These are phyloP conservation scores for Spizellomyces sp. DNA, from an alignment of 192 early-diverging fungal species.

Conservation along the genomic window DNA sequence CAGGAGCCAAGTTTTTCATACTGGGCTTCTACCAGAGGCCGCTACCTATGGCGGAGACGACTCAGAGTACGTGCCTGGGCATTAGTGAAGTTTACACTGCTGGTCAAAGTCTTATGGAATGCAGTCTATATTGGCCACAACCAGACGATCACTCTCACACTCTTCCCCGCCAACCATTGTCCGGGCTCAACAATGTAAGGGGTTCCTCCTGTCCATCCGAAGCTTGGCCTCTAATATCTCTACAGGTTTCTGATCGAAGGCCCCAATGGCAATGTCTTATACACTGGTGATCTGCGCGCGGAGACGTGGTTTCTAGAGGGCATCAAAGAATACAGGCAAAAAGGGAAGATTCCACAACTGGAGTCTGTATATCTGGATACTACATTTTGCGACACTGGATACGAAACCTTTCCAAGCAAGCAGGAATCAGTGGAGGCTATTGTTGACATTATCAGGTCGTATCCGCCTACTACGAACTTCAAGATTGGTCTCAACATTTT, in stretches of 20 bases:
- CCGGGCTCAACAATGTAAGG: conserved; percentile 52
- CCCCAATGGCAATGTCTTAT: conserved; percentile 33
- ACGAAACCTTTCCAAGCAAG: conserved; percentile 39
- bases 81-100: neutral
- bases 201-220: neutral
- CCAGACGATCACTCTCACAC: conserved; percentile 31
- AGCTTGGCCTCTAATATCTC: neutral
- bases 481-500: conserved; percentile 50
- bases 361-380: conserved; percentile 52
- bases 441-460: conserved; percentile 5
- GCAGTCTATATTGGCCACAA: conserved; percentile 40
- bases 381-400: conserved; percentile 45
- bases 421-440: conserved; percentile 7
- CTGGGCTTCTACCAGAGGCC: neutral
- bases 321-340: conserved; percentile 19
- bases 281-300: conserved; percentile 44
- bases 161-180: conserved; percentile 55
- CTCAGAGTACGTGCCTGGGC: neutral
- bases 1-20: conserved; percentile 8
- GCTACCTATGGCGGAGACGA: conserved; percentile 8
- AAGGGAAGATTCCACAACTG: conserved; percentile 30
- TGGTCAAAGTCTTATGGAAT: neutral
- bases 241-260: conserved; percentile 36
- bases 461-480: conserved; percentile 35
- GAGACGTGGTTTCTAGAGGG: conserved; percentile 32